Conservation (phyloP, 1,139 yeast species). For the Blastobotrys elegans region DNA sequence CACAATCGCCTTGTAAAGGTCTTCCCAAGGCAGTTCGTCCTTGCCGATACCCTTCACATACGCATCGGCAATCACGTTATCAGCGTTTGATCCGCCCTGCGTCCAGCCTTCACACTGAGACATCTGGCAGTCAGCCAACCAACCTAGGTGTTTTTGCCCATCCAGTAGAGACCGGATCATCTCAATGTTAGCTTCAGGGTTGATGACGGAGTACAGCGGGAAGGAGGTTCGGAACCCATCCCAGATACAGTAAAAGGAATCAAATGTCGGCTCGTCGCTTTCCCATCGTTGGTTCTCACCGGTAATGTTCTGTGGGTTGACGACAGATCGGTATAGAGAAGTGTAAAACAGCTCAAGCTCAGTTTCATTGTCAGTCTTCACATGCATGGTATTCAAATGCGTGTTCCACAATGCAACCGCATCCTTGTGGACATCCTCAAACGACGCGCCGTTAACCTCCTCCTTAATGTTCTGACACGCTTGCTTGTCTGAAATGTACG, state of each 20-base stretch:
- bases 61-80: slow-evolving; percentile 41
- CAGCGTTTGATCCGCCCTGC: slow-evolving; percentile 42
- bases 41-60: slow-evolving; percentile 32
- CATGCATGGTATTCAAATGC: slow-evolving; percentile 17
- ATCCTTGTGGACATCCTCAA: slow-evolving; percentile 27
- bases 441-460: slow-evolving; percentile 26
- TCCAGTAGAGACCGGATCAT: slow-evolving; percentile 35
- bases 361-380: slow-evolving; percentile 19
- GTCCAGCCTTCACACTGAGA: slow-evolving; percentile 41
- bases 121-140: slow-evolving; percentile 40
- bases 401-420: slow-evolving; percentile 32
- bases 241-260: slow-evolving; percentile 43
- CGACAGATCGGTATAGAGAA: slow-evolving; percentile 36
- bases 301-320: slow-evolving; percentile 38
- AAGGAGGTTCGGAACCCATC: slow-evolving; percentile 38
- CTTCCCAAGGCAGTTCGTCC: slow-evolving; percentile 32
- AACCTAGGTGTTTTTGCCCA: slow-evolving; percentile 37
- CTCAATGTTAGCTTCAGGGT: slow-evolving; percentile 35
- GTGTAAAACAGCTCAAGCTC: slow-evolving; percentile 32
- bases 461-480: slow-evolving; percentile 34
- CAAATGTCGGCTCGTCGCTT: slow-evolving; percentile 34
- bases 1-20: slow-evolving; percentile 37
- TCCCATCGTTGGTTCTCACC: slow-evolving; percentile 37
- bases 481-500: slow-evolving; percentile 34
- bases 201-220: slow-evolving; percentile 35